Conservation (phyloP, 2,329 filamentous ascomycete species). For the Cercospora berteroae region DNA sequence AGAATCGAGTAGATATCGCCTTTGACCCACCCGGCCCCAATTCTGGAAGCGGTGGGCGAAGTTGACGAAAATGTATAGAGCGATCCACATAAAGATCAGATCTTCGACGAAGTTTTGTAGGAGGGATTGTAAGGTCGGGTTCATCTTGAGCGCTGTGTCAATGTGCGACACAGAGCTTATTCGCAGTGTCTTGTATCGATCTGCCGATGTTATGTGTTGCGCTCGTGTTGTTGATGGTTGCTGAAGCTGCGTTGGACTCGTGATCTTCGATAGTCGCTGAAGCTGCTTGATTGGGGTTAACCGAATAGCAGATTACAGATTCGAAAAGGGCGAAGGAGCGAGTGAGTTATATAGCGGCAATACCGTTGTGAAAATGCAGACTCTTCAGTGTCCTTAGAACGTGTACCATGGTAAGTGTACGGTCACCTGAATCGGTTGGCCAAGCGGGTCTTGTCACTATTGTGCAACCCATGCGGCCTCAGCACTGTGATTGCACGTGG, state of each 20-base stretch:
- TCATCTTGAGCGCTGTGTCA: neutral
- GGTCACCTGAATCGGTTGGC: neutral
- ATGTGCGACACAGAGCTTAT: neutral
- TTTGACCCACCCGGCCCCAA: neutral
- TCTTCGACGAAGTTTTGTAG: neutral
- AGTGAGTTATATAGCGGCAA: neutral
- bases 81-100: neutral
- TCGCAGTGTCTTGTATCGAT: neutral
- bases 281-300: neutral
- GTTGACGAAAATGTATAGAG: neutral
- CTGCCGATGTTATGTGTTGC: neutral
- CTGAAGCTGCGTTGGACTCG: neutral
- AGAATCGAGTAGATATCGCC: neutral
- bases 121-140: neutral
- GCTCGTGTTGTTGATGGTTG: neutral
- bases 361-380: neutral
- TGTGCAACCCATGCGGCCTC: neutral
- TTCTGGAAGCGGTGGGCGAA: neutral
- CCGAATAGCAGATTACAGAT: neutral
- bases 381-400: neutral
- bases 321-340: neutral
- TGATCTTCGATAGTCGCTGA: neutral
- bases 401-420: neutral
- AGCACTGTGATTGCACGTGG: neutral
- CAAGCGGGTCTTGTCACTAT: neutral